These are phyloP conservation scores for Stephanodiscus triporus DNA, from an alignment of 108 stramenopile species.

Conservation along the genomic window DNA sequence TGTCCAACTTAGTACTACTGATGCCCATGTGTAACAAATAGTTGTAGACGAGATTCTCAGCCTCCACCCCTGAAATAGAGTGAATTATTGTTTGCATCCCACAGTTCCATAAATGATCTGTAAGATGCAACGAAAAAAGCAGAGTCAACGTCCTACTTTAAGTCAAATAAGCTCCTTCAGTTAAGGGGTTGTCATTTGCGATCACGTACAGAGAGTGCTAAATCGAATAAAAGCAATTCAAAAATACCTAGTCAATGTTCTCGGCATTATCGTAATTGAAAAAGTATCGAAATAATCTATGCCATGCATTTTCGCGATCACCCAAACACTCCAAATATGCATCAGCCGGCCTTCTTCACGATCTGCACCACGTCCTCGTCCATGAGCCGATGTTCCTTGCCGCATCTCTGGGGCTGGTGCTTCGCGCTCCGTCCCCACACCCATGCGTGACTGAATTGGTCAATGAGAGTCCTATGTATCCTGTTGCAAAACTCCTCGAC, in stretches of 20 bases:
- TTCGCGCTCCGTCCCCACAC: conserved; percentile 95
- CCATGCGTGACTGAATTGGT: conserved; percentile 92
- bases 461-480: conserved; percentile 83
- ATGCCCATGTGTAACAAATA: too few species aligned
- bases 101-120: too few species aligned
- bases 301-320: neutral
- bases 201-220: too few species aligned
- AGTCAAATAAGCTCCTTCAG: too few species aligned
- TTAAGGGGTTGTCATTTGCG: too few species aligned
- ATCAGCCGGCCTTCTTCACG: conserved; percentile 65
- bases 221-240: neutral
- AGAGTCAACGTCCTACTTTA: too few species aligned
- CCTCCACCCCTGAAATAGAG: too few species aligned
- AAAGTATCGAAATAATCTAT: neutral
- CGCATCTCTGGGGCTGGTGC: conserved; percentile 98
- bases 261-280: neutral
- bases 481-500: conserved; percentile 98
- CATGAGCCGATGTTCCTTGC: conserved; percentile 92
- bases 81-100: too few species aligned
- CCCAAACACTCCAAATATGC: conserved; percentile 4
- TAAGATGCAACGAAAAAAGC: too few species aligned
- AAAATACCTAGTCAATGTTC: too few species aligned
- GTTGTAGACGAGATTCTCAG: too few species aligned
- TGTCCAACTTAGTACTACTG: too few species aligned
- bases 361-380: conserved; percentile 98